phyloP scores from a whole-genome alignment of 768 basidiomycete genomes.

The Pulveroboletus sp. region DNA sequence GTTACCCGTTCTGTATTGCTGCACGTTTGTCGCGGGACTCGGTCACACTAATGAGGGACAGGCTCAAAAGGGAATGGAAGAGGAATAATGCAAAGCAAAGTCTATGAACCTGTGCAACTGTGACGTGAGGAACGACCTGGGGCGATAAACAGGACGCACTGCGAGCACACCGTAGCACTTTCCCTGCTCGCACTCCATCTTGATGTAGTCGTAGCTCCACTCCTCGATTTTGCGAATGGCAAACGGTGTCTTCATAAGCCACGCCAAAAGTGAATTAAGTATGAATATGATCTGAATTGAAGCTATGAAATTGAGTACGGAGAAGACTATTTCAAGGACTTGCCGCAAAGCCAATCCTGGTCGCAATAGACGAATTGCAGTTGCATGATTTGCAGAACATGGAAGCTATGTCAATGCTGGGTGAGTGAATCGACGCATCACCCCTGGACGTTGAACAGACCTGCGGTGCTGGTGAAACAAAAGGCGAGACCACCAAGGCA shows the following conservation, averaged over 20 bases:
- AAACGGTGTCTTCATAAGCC: constrained; percentile 91
- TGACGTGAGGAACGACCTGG: constrained; percentile 3
- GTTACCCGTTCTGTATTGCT: constrained; percentile 94
- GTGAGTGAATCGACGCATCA: constrained; percentile 7
- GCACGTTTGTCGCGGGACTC: constrained; percentile 92
- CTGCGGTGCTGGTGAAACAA: constrained; percentile 84
- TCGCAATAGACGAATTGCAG: constrained; percentile 98
- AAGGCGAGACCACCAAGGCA: constrained; percentile 82
- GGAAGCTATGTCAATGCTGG: constrained; percentile 52
- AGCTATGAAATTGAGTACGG: not conserved
- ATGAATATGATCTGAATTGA: constrained; percentile 84
- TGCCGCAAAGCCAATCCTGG: constrained; percentile 92
- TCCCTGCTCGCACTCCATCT: constrained; percentile 92
- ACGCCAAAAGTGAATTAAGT: constrained; percentile 92
- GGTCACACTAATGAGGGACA: constrained; percentile 79
- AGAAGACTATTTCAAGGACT: constrained; percentile 22
- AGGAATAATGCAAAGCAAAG: constrained; percentile 93
- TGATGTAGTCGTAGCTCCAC: constrained; percentile 94
- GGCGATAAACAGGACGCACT: constrained; percentile 43
- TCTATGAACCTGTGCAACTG: constrained; percentile 69
- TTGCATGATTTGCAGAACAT: constrained; percentile 99
- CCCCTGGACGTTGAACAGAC: constrained; percentile 36
- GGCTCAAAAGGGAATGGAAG: constrained; percentile 81
- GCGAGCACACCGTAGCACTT: constrained; percentile 97
- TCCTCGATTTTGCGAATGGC: constrained; percentile 86